phyloP scores from a whole-genome alignment of 2,329 filamentous ascomycete genomes.

The Pseudogymnoascus sp. region DNA sequence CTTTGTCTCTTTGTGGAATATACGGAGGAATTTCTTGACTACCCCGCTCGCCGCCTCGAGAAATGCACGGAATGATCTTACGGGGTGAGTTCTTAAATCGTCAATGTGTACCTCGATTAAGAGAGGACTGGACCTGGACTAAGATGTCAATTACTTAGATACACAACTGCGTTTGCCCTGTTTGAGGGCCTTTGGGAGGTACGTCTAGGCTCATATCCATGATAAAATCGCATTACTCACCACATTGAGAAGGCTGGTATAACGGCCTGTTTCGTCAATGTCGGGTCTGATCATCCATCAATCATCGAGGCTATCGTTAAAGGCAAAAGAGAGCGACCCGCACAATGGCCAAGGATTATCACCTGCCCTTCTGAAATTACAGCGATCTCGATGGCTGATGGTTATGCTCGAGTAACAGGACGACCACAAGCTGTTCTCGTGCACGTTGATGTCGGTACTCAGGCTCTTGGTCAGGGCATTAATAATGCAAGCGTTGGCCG shows the following conservation, averaged over 20 bases:
- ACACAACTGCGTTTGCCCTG: not conserved
- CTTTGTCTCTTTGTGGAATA: not conserved
- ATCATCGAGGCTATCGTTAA: conserved; percentile 76
- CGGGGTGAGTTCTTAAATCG: not conserved
- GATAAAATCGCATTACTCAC: not conserved
- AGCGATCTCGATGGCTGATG: conserved; percentile 75
- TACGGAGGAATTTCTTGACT: not conserved
- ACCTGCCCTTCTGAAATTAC: conserved; percentile 84
- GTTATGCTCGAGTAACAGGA: conserved; percentile 63
- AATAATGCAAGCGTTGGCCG: conserved; percentile 71
- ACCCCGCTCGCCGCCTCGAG: not conserved
- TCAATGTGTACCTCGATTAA: not conserved
- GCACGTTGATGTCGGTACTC: conserved; percentile 75
- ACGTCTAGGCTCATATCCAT: not conserved
- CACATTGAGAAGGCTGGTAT: conserved; percentile 30
- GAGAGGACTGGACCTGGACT: not conserved
- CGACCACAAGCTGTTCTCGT: conserved; percentile 70
- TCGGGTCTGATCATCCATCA: conserved; percentile 64
- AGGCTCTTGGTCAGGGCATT: conserved; percentile 66
- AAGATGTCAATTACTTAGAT: not conserved
- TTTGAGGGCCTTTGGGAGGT: conserved; percentile 2
- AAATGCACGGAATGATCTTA: not conserved
- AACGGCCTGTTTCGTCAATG: conserved; percentile 47
- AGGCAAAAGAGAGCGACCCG: conserved; percentile 57
- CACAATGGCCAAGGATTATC: conserved; percentile 61